Evolutionary conservation across 345 rosid genomes (phyloP).

Genomic region (Dipteronia dyeriana): DNA sequence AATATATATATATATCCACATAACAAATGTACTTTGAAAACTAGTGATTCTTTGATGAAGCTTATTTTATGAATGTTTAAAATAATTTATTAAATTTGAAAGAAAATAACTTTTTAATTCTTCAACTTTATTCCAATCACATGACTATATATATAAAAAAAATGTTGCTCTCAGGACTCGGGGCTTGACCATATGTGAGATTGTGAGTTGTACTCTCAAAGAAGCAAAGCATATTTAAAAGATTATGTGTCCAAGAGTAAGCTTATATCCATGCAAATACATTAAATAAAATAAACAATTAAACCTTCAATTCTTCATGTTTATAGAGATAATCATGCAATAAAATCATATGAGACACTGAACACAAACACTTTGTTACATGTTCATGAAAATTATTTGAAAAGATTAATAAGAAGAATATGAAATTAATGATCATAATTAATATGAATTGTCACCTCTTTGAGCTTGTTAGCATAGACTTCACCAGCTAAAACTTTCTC

Average conservation of each 20-base stretch:
- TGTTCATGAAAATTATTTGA: not conserved
- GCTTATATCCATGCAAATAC: not conserved
- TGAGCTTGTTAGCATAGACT: constrained; percentile 58
- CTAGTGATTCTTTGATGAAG: not conserved
- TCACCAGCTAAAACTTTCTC: constrained; percentile 71
- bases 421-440: not conserved
- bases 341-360: not conserved
- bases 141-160: not conserved
- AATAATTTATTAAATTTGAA: too few relatives aligned
- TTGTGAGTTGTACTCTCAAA: not conserved
- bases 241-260: not conserved
- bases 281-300: too few relatives aligned
- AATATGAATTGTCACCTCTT: constrained; percentile 33
- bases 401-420: too few relatives aligned
- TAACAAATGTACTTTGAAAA: not conserved
- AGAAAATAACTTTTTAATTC: not conserved
- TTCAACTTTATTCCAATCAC: not conserved
- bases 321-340: too few relatives aligned
- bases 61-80: not conserved
- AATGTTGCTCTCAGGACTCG: not conserved
- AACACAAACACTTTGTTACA: not conserved
- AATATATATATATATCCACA: too few relatives aligned
- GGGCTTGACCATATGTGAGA: not conserved
- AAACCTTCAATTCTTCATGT: too few relatives aligned
- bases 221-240: constrained; percentile 1